Evolutionary conservation across 148 eudicot genomes (phyloP), one percentile per base, ranked within the genome.

Genomic region (Heliosperma pusillum): DNA sequence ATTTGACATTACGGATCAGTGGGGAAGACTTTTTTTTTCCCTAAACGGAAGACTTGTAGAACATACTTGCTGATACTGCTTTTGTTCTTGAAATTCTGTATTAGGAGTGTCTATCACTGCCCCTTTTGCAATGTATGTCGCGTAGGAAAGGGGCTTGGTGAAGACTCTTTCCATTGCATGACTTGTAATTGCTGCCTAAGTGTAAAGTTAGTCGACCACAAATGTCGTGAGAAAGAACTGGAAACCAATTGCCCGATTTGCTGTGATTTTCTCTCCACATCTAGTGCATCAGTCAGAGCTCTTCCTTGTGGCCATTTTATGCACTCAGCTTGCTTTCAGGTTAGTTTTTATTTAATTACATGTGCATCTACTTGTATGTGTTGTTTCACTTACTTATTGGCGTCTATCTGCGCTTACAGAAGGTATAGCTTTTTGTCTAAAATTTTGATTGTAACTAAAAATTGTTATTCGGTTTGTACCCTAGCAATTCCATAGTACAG

Each of bases 311-410:
- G 98, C 55, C 98, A 93, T 89, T 93, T 77, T 78, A 93, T 93
- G 96, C 98, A 90, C 78, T 90, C 98, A 71, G 91, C 98, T 78
- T 93, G 98, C 84, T 93, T 93, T 78, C 98, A 91, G 96, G 98
- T 93, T 55, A 70, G 78, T 77, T 66, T 26, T 24, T 68, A 26
- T 16, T 69, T 62, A 50, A 47, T 15, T 50, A 16, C 55, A 61
- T 50, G 17, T 68, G 15, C 33, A 68, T 60, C 26, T 69, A 22
- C 72, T 68, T n/a, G 3, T 58, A 4, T 25, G 73, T 47, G 42
- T 44, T 47, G 42, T 44, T 40, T 45, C 36, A 52, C 12, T 57
- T 17, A n/a, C 3, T 71, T 17, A 33, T 61, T 24, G 63, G 44
- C 19, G 15, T 21, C 36, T 15, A 40, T 11, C 26, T 12, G 8